These are phyloP conservation scores for Fusarium cyanostomum DNA, from an alignment of 2,329 filamentous ascomycete species.

Conservation along the genomic window DNA sequence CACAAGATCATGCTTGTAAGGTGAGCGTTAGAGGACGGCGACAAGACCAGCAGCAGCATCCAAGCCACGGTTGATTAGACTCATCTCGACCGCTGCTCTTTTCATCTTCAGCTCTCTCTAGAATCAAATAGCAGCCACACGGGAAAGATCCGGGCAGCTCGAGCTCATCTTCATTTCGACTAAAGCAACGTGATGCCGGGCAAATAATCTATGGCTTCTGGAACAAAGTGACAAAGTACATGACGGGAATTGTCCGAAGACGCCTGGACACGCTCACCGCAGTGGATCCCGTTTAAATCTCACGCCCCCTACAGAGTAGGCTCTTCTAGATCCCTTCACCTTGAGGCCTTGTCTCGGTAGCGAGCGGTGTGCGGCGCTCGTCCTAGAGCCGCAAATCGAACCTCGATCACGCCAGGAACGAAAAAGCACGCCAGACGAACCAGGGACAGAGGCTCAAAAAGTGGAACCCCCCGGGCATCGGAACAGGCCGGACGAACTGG, in stretches of 20 bases:
- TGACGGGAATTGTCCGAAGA: constrained; percentile 39
- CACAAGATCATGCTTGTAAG: background rate
- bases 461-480: constrained; percentile 25
- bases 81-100: background rate
- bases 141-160: constrained; percentile 22
- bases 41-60: background rate
- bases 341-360: constrained; percentile 21
- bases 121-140: constrained; percentile 12
- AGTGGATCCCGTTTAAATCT: constrained; percentile 15
- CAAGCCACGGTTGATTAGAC: background rate
- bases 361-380: constrained; percentile 19
- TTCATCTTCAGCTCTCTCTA: background rate
- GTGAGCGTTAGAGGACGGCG: no score
- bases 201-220: constrained; percentile 2
- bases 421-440: constrained; percentile 23
- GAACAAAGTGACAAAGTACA: background rate
- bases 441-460: constrained; percentile 3
- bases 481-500: constrained; percentile 33
- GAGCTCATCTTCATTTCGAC: background rate
- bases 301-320: constrained; percentile 12
- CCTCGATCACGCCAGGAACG: constrained; percentile 30
- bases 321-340: constrained; percentile 28
- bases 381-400: constrained; percentile 27
- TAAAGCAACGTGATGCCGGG: background rate
- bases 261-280: constrained; percentile 13